phyloP scores from a whole-genome alignment of 305 asterid species.

The Rubia peregrina region DNA sequence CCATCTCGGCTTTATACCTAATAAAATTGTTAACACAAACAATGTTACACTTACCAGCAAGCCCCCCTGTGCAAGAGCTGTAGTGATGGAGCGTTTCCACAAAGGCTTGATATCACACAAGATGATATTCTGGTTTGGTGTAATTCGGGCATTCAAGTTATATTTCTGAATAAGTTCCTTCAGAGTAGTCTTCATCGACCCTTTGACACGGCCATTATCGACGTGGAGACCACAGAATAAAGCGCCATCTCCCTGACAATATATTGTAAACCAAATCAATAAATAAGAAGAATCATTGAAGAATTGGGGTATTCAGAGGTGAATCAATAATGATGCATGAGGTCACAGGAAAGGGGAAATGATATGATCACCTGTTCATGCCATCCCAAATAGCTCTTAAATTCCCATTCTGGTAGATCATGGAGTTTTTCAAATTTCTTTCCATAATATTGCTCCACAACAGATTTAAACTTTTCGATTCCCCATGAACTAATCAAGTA shows the following conservation, averaged over 20 bases:
- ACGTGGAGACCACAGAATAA: slow-evolving; percentile 52
- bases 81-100: slow-evolving; percentile 56
- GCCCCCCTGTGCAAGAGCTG: slow-evolving; percentile 94
- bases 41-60: slow-evolving; percentile 46
- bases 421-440: slow-evolving; percentile 67
- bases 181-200: slow-evolving; percentile 33
- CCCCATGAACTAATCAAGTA: slow-evolving; percentile 94
- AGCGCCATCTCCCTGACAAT: slow-evolving; percentile 74
- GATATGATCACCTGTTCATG: slow-evolving; percentile 64
- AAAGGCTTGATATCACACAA: slow-evolving; percentile 54
- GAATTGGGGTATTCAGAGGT: not conserved
- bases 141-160: slow-evolving; percentile 66
- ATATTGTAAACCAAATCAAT: slow-evolving; percentile 11
- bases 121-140: slow-evolving; percentile 87
- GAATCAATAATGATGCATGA: too few species aligned
- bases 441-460: slow-evolving; percentile 81
- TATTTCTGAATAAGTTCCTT: slow-evolving; percentile 38
- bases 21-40: not conserved
- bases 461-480: slow-evolving; percentile 76
- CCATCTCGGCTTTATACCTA: not conserved
- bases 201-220: slow-evolving; percentile 38
- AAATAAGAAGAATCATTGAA: not conserved
- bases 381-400: slow-evolving; percentile 96
- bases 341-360: not conserved
- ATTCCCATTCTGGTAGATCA: slow-evolving; percentile 87